Percentiles rank a stretch among this genome's conserved stretches.
Evolutionary conservation across 345 rosid species (phyloP).

Genomic region (Rhodamnia argentea): DNA sequence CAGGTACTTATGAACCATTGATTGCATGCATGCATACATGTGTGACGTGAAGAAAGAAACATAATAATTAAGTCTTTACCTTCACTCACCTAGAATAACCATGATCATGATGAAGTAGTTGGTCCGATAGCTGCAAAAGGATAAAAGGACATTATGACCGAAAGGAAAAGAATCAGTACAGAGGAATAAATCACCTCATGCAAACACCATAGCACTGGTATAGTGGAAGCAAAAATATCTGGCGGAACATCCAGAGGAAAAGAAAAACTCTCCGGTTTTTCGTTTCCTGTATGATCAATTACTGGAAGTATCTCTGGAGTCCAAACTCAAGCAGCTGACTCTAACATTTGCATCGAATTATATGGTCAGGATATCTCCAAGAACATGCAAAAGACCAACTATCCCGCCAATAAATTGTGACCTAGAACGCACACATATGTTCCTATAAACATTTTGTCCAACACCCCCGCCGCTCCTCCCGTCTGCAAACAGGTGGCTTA

Average conservation of each 20-base stretch:
- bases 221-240: background rate
- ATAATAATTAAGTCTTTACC: background rate
- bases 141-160: background rate
- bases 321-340: background rate
- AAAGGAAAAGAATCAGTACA: background rate
- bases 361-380: background rate
- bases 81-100: constrained; percentile 62
- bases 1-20: background rate
- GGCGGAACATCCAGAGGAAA: background rate
- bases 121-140: constrained; percentile 80
- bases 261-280: background rate
- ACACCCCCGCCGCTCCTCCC: background rate
- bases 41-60: background rate
- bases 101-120: constrained; percentile 88
- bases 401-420: background rate
- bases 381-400: background rate
- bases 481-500: background rate
- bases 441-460: background rate
- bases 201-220: background rate
- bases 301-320: background rate
- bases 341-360: background rate
- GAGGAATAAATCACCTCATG: background rate
- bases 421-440: background rate
- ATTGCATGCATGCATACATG: background rate
- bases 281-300: background rate